Evolutionary conservation across 2,329 filamentous ascomycete species (phyloP), one percentile per base, ranked within the genome.

Genomic region (Monosporascus sp.): DNA sequence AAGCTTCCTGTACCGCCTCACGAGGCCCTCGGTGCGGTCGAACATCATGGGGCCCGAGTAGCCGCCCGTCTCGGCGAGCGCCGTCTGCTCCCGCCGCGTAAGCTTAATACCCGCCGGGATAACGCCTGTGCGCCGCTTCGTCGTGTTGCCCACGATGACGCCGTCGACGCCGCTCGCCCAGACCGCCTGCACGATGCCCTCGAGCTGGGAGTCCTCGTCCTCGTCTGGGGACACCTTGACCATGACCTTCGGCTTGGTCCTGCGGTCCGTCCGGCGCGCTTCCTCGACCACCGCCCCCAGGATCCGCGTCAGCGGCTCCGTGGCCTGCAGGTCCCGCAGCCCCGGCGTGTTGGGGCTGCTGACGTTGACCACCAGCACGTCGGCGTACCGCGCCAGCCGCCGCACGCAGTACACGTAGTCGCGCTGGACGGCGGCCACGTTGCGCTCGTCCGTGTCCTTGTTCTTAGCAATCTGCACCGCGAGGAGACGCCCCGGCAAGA

Each of bases 191-290:
- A 90, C 93, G 52, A 99, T 96, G 8, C 92, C 94, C 43, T 86
- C 81, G 56, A 99, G 83, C 68, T 99, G 91, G 52, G 84, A 77
- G 50, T 91, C 85, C 20, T 87, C 84, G 68, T 97, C 90, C 72
- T 97, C 94, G 63, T 99, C 94, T 0, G 94, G 94, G 54, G 90
- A 96, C 20, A 99, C 93, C 76, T 99, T 99, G 64, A 99, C 94
- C 90, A 99, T 96, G 53, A 99, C 90, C 53, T 78, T 84, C 0
- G 89, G 90, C 65, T 87, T 89, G 1, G 79, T 82, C 67, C 83
- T 87, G 60, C 92, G 80, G 27, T 88, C 78, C 14, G 87, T 80
- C 57, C 77, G 76, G 60, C 81, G 75, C 1, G 91, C 91, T 52
- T 93, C 89, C 17, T 83, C 77, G 2, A 97, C 93, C 0, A 97